Percentiles rank a stretch among this genome's conserved stretches.
Evolutionary conservation across 2,329 filamentous ascomycete species (phyloP).

Genomic region (Cordyceps farinosa): DNA sequence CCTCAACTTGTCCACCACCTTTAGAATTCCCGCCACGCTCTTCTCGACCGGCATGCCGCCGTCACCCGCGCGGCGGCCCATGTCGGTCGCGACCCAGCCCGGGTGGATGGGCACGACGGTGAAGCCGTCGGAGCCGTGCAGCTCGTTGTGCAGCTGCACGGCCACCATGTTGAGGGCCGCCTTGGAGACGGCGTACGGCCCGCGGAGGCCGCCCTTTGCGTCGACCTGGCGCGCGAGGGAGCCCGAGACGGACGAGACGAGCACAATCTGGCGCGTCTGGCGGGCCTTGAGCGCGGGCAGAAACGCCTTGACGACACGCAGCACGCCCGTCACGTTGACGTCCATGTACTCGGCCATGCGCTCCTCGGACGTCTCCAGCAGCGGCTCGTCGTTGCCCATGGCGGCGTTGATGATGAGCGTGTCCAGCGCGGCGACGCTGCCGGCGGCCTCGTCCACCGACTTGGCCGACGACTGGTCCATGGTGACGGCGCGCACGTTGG

Average conservation of each 20-base stretch:
- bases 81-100: conserved; percentile 13
- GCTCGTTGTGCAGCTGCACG: conserved; percentile 18
- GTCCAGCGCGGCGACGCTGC: conserved; percentile 11
- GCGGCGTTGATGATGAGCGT: conserved; percentile 18
- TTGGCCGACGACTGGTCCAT: conserved; percentile 14
- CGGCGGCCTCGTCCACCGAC: conserved; percentile 13
- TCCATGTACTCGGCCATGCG: conserved; percentile 15
- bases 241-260: conserved; percentile 14
- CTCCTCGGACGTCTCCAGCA: conserved; percentile 11
- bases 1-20: conserved; percentile 6
- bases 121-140: conserved; percentile 15
- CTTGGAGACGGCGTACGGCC: conserved; percentile 15
- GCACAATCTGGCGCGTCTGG: conserved; percentile 15
- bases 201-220: background rate
- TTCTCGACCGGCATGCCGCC: conserved; percentile 11
- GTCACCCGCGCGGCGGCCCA: conserved; percentile 8
- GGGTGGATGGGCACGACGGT: conserved; percentile 16
- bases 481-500: conserved; percentile 1
- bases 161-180: conserved; percentile 16
- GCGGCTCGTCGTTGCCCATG: conserved; percentile 5
- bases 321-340: conserved; percentile 14
- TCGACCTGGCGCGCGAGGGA: conserved; percentile 10
- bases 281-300: conserved; percentile 14
- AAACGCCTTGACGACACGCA: conserved; percentile 17
- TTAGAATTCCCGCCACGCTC: conserved; percentile 15